A percentile compares a stretch with the other conserved stretches of the same genome.
phyloP scores from a whole-genome alignment of 768 basidiomycete genomes.

The Sistotremastrum niveocremeum region DNA sequence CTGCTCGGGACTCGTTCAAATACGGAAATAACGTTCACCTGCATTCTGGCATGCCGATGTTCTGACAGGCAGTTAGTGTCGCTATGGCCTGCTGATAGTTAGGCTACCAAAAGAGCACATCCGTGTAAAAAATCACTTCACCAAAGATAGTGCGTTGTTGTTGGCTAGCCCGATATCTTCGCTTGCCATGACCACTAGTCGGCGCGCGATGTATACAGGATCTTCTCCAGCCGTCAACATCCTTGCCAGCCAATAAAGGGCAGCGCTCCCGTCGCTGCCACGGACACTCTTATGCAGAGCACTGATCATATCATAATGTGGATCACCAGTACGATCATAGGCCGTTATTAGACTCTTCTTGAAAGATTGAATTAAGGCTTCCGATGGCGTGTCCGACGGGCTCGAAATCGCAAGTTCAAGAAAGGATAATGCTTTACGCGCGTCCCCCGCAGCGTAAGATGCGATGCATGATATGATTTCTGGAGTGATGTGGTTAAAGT shows the following conservation, averaged over 20 bases:
- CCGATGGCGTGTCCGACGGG: constrained; percentile 27
- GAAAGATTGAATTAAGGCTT: constrained; percentile 39
- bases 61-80: constrained; percentile 49
- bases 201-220: constrained; percentile 59
- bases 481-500: constrained; percentile 29
- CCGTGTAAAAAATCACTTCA: constrained; percentile 11
- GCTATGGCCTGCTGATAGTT: constrained; percentile 38
- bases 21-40: constrained; percentile 4
- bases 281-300: constrained; percentile 76
- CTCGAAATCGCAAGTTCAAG: constrained; percentile 54
- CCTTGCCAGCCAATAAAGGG: constrained; percentile 79
- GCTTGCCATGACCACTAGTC: constrained; percentile 69
- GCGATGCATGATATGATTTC: constrained; percentile 35
- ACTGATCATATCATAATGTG: constrained; percentile 70
- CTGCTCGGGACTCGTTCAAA: too few relatives aligned
- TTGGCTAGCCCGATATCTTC: constrained; percentile 82
- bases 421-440: constrained; percentile 63
- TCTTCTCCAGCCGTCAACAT: constrained; percentile 77
- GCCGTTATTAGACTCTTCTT: constrained; percentile 49
- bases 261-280: constrained; percentile 62
- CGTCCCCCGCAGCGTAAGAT: constrained; percentile 53
- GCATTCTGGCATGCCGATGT: constrained; percentile 73
- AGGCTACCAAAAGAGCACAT: constrained; percentile 7
- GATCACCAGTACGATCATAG: constrained; percentile 68
- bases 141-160: constrained; percentile 60